phyloP scores from a whole-genome alignment of 805 yeast genomes.

The Myxozyma monticola region DNA sequence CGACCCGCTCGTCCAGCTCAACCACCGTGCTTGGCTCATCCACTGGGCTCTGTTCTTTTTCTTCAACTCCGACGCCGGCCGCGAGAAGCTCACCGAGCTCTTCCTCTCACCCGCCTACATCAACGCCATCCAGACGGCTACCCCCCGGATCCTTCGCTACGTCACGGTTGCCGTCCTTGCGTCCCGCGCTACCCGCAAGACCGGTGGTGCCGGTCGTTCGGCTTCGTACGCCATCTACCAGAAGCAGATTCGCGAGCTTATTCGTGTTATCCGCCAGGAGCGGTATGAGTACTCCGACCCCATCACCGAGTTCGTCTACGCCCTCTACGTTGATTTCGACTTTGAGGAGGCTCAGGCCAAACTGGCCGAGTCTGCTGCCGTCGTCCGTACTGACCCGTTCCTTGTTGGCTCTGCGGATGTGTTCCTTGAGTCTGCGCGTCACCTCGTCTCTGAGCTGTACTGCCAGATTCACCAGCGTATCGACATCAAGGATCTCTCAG shows the following conservation, averaged over 20 bases:
- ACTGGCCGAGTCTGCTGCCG: conserved; percentile 49
- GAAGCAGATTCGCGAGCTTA: conserved; percentile 58
- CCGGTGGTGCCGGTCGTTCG: conserved; percentile 33
- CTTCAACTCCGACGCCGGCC: conserved; percentile 54
- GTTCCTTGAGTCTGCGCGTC: conserved; percentile 51
- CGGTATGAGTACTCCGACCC: conserved; percentile 67
- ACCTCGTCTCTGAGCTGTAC: conserved; percentile 54
- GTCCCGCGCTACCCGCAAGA: conserved; percentile 34
- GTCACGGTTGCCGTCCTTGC: conserved; percentile 59
- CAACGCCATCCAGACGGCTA: conserved; percentile 66
- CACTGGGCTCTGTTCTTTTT: conserved; percentile 70
- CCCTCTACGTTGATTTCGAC: conserved; percentile 59
- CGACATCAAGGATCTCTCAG: conserved; percentile 49
- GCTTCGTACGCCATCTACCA: conserved; percentile 42
- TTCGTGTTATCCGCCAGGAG: conserved; percentile 60
- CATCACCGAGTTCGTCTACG: conserved; percentile 55
- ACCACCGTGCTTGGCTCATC: conserved; percentile 65
- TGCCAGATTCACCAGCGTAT: conserved; percentile 55
- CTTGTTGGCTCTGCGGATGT: conserved; percentile 45
- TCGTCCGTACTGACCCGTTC: conserved; percentile 60
- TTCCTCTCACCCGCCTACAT: conserved; percentile 61
- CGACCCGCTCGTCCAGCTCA: conserved; percentile 58
- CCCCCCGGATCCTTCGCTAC: conserved; percentile 71
- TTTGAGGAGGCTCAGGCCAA: conserved; percentile 54
- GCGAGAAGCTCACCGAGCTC: conserved; percentile 56